These are phyloP conservation scores for Eremochloa ophiuroides DNA, from an alignment of 176 grass and related monocot species.

Conservation along the genomic window DNA sequence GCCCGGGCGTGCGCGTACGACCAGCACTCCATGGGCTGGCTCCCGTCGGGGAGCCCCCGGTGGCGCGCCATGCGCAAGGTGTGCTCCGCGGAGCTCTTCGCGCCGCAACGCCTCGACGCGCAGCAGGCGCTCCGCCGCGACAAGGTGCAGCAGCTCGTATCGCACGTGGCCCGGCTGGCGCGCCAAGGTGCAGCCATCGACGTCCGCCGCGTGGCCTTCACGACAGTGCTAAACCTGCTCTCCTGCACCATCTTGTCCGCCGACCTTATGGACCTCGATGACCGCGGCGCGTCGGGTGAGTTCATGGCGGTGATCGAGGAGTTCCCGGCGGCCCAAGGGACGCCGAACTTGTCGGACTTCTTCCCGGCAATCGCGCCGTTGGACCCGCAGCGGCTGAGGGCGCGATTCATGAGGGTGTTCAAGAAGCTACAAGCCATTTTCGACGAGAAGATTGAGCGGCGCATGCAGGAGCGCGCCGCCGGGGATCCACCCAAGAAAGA, in stretches of 20 bases:
- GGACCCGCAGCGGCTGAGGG: constrained; percentile 41
- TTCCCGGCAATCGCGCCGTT: constrained; percentile 38
- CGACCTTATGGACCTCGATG: constrained; percentile 18
- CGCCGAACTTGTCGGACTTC: constrained; percentile 49
- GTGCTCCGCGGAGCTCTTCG: background rate
- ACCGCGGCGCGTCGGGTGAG: constrained; percentile 13
- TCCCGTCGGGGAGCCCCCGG: background rate
- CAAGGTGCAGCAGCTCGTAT: background rate
- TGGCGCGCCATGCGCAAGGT: background rate
- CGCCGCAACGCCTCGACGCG: background rate
- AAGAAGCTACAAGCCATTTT: constrained; percentile 24
- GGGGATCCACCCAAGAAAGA: constrained; percentile 21
- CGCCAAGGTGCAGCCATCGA: background rate
- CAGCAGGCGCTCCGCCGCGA: background rate
- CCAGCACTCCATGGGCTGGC: background rate
- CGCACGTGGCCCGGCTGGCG: background rate
- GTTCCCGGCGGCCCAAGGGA: background rate
- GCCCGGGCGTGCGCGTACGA: background rate
- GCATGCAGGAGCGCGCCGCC: background rate
- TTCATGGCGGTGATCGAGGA: constrained; percentile 29
- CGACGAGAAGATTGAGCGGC: constrained; percentile 39
- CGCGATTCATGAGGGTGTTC: background rate
- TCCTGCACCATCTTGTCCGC: background rate
- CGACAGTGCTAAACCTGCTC: background rate
- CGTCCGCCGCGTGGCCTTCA: background rate